These are phyloP conservation scores for Eucalyptus marginata DNA, from an alignment of 345 rosid genomes.

Conservation along the genomic window DNA sequence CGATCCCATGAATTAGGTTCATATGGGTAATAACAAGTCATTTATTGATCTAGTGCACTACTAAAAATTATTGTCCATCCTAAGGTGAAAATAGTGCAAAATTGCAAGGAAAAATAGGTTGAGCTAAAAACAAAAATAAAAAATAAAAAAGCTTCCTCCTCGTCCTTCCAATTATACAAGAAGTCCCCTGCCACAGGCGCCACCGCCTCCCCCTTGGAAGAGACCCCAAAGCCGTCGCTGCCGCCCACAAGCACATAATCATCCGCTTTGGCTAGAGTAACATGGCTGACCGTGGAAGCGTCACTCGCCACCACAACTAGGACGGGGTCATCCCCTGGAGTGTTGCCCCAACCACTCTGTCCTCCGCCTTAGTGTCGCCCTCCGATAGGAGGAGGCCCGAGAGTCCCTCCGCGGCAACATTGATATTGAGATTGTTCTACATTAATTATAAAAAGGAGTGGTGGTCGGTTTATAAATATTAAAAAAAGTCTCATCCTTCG, in stretches of 20 bases:
- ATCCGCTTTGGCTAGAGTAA: slow-evolving; percentile 87
- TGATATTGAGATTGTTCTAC: slow-evolving; percentile 2
- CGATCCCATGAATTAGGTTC: no score
- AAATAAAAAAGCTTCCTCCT: no score
- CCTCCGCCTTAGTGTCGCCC: slow-evolving; percentile 41
- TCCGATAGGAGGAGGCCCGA: slow-evolving; percentile 49
- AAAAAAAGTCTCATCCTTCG: no score
- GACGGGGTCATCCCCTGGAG: slow-evolving; percentile 41
- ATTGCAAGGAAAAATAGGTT: no score
- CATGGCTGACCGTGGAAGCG: slow-evolving; percentile 85
- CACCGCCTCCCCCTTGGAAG: background rate
- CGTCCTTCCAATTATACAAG: no score
- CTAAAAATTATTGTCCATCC: no score
- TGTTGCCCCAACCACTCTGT: slow-evolving; percentile 36
- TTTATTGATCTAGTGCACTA: no score
- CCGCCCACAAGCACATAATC: slow-evolving; percentile 31
- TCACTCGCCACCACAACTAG: slow-evolving; percentile 41
- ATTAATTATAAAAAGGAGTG: accelerated
- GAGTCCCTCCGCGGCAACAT: slow-evolving; percentile 78
- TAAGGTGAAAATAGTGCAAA: no score
- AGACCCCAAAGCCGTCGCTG: accelerated
- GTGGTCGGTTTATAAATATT: no score
- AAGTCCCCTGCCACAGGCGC: no score
- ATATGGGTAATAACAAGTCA: no score
- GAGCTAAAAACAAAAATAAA: no score